Base-by-base conservation (phyloP, 192 early-diverging fungal species). In the Tieghemiomyces parasiticus region DNA sequence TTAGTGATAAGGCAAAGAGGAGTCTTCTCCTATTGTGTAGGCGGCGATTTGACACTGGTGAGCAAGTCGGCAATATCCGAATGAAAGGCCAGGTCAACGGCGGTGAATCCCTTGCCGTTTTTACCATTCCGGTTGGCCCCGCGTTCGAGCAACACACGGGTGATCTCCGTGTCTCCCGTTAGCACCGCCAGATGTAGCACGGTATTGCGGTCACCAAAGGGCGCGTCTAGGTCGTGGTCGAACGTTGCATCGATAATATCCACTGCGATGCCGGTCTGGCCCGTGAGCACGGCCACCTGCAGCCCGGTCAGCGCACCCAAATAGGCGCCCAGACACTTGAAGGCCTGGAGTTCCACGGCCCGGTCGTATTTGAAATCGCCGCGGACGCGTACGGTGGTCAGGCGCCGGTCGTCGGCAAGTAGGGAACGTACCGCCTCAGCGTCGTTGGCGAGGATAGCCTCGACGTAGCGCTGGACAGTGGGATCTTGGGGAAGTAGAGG, bases 201-300 rank as follows among this genome's bases (percentile, higher is more conserved):
- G n/a, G 83, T 84, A 62, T 87, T 87, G 12, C 79, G 76, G 24
- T 74, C 83, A 50, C 84, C 84, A 65, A 78, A 87, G 10, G 60
- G 58, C 6, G 69, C 62, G 62, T 87, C 81, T 53, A 87, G 65
- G 68, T 87, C 84, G 58, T 87, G 81, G 25, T 82, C 69, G 32
- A 84, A 71, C 2, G 80, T 75, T 24, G 76, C 46, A 49, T 87
- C 85, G 34, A 87, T 38, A 60, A 87, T 86, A 69, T 87, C 85
- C 59, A 67, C 72, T 0, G 85, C 85, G 47, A 82, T 74, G 0
- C 64, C 62, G 63, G 84, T 81, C 12, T 72, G 59, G 32, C 81
- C 85, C 9, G 63, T 69, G 50, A 87, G 50, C 28, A 87, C 81
- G 0, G 85, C 81, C 38, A 73, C 62, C 49, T 87, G 85, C 38